Percentiles rank a stretch among this genome's conserved stretches.
These are phyloP conservation scores for Wakefieldia striispora DNA, from an alignment of 768 basidiomycete species.

Conservation along the genomic window DNA sequence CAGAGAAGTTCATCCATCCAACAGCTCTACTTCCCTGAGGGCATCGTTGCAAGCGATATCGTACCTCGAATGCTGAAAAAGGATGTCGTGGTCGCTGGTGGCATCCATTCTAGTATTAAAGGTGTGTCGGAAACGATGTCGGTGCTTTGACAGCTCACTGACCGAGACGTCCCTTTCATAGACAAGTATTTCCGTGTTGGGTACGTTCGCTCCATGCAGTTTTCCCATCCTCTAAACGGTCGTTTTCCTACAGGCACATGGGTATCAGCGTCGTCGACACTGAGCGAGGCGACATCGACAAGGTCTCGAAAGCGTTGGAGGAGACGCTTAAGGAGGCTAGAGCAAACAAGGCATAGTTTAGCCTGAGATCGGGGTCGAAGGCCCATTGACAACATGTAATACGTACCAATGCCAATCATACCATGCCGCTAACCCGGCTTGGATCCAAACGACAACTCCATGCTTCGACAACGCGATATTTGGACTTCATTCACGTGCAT, in stretches of 20 bases:
- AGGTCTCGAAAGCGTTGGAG: slow-evolving; percentile 61
- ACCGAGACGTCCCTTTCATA: slow-evolving; percentile 27
- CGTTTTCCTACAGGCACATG: slow-evolving; percentile 65
- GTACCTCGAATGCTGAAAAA: slow-evolving; percentile 69
- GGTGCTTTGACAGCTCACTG: background rate
- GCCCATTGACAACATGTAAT: no score
- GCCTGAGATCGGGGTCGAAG: no score
- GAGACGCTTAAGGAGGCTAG: slow-evolving; percentile 47
- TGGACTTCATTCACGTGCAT: no score
- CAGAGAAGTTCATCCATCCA: background rate
- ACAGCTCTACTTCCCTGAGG: slow-evolving; percentile 82
- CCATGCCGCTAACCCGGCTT: no score
- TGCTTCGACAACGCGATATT: no score
- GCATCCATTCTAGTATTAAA: slow-evolving; percentile 81
- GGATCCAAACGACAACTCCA: no score
- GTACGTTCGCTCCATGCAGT: slow-evolving; percentile 33
- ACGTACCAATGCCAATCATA: no score
- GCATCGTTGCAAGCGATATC: slow-evolving; percentile 72
- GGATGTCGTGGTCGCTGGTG: slow-evolving; percentile 82
- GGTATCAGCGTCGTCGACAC: slow-evolving; percentile 76
- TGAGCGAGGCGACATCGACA: slow-evolving; percentile 72
- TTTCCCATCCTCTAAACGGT: background rate
- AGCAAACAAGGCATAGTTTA: slow-evolving; percentile 12
- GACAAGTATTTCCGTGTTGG: slow-evolving; percentile 93
- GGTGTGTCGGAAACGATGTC: slow-evolving; percentile 39